Evolutionary conservation across 2,329 filamentous ascomycete species (phyloP).

Genomic region (Stagonosporopsis tanaceti): DNA sequence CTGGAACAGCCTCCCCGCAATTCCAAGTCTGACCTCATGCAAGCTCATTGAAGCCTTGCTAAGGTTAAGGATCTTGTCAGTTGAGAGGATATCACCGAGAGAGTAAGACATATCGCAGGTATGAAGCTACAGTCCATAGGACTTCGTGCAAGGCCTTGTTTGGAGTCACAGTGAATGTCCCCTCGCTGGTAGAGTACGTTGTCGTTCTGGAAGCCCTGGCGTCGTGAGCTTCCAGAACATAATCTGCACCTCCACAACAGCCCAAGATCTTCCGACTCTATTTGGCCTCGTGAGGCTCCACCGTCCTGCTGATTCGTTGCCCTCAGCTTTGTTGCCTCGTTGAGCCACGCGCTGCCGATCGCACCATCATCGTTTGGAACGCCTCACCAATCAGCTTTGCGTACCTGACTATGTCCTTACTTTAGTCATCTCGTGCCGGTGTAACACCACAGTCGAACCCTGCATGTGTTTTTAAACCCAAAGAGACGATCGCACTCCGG

Average conservation of each 20-base stretch:
- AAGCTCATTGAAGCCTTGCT: slow-evolving; percentile 3
- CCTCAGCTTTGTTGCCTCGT: slow-evolving; percentile 21
- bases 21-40: slow-evolving; percentile 3
- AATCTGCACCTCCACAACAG: neutral
- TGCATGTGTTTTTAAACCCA: slow-evolving; percentile 18
- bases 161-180: slow-evolving; percentile 1
- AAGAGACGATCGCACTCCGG: slow-evolving; percentile 9
- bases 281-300: slow-evolving; percentile 12
- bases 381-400: slow-evolving; percentile 35
- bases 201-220: slow-evolving; percentile 9
- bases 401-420: slow-evolving; percentile 41
- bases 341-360: slow-evolving; percentile 33
- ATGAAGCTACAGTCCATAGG: neutral
- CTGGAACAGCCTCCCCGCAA: slow-evolving; percentile 3
- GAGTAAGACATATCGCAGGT: neutral
- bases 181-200: neutral
- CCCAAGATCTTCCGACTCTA: slow-evolving; percentile 7
- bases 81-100: neutral
- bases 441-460: slow-evolving; percentile 22
- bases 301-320: slow-evolving; percentile 3
- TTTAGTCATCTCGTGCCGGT: slow-evolving; percentile 18
- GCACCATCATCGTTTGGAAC: slow-evolving; percentile 38
- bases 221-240: slow-evolving; percentile 10
- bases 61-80: neutral
- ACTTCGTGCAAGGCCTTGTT: neutral